Conservation (phyloP, 495 filamentous ascomycete species). For the Aspergillus mulundensis region DNA sequence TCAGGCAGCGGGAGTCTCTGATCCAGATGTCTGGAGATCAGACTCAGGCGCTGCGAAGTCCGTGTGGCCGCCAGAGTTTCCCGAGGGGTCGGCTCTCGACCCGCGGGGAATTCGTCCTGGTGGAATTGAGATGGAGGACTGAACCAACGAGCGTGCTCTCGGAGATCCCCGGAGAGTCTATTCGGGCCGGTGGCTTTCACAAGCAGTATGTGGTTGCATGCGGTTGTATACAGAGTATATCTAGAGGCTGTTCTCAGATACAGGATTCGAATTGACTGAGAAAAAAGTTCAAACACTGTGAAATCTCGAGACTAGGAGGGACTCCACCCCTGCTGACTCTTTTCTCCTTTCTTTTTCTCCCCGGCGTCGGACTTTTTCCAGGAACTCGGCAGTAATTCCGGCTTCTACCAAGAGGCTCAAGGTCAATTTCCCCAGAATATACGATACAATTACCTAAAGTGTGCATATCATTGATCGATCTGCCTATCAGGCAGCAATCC, state of each 20-base stretch:
- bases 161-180: constrained; percentile 33
- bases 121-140: constrained; percentile 16
- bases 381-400: background rate
- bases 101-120: constrained; percentile 31
- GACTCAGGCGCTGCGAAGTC: constrained; percentile 64
- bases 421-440: background rate
- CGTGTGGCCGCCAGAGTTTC: constrained; percentile 53
- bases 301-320: background rate
- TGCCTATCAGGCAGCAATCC: background rate
- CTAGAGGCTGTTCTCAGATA: background rate
- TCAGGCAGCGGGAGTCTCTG: constrained; percentile 54
- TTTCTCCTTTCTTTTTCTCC: background rate
- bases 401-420: background rate
- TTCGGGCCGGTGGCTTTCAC: constrained; percentile 1
- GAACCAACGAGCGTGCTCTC: constrained; percentile 10
- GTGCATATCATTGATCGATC: background rate
- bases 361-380: constrained; percentile 5
- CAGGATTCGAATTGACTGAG: background rate
- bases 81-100: constrained; percentile 31
- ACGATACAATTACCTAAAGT: background rate
- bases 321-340: background rate
- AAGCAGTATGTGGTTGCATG: background rate
- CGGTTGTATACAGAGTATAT: background rate
- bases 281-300: background rate
- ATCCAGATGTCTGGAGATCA: constrained; percentile 79